Base-by-base conservation (phyloP, 2,329 filamentous ascomycete genomes). In the Fusarium globosum region DNA sequence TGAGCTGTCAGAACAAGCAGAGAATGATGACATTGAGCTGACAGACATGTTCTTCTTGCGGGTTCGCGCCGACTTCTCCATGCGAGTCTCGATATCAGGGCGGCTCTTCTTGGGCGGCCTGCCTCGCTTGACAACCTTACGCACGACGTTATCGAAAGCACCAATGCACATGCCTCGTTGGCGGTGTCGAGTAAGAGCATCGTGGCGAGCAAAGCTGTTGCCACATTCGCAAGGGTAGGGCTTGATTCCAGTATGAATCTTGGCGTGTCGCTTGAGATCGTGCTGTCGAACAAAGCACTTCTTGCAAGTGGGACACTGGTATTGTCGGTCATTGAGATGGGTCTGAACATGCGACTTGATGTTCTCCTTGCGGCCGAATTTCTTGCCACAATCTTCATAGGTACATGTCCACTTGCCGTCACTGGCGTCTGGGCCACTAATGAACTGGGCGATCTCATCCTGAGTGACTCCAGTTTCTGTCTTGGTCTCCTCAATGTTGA, bases 261-360 rank as follows among this genome's bases (percentile, higher is more conserved):
- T 98, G 76, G 95, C 93, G 81, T 99, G 96, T 69, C 96, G 91
- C 86, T 98, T 99, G 69, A 98, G 90, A 81, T 99, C 96, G 81
- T 99, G 96, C 78, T 97, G 95, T 42, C 96, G 92, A 46, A 98
- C 96, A 81, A 99, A 99, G 84, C 95, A 96, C 85, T 98, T 98
- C 59, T 93, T 88, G 85, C 96, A 99, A 62, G 93, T 92, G 51
- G 96, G 95, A 83, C 96, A 99, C 82, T 94, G 92, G 84, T 94
- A 99, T 81, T 98, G 96, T 53, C 96, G 90, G 82, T 99, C 96
- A 78, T 97, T 96, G 73, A 99, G 91, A 83, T 99, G 96, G 7
- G 96, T 99, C 83, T 99, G 96, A 20, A 99, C 94, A 81, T 99
- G 96, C 2, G 95, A 97, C 81, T 97, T 97, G 86, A 98, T 98